Conservation (phyloP, 208 protist species). For the Naegleria fowleri region DNA sequence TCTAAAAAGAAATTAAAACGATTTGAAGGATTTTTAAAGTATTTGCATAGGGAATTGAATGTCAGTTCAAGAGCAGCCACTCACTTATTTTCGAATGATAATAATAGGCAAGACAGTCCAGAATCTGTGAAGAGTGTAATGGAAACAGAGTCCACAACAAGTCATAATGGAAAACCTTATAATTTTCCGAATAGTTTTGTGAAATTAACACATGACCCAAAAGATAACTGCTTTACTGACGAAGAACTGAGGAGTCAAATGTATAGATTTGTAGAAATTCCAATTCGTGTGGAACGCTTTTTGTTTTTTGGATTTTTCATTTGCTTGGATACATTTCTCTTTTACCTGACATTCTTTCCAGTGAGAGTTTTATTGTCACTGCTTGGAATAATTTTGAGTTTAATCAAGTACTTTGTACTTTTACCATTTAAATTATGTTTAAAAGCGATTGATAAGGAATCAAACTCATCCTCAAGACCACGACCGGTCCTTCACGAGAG, state of each 20-base stretch:
- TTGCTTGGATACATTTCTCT: conserved; percentile 55
- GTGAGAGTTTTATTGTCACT: conserved; percentile 42
- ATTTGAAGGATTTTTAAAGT: not conserved
- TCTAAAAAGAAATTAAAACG: not conserved
- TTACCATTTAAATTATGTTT: not conserved
- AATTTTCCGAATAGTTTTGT: not conserved
- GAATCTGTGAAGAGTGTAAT: not conserved
- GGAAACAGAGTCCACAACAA: not conserved
- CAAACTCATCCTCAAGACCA: not conserved
- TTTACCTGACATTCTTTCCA: conserved; percentile 53
- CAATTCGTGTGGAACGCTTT: conserved; percentile 2
- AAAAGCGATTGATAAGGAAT: not conserved
- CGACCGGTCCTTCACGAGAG: not conserved
- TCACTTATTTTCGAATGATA: not conserved
- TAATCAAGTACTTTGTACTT: not conserved
- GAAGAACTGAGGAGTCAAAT: not conserved
- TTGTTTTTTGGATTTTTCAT: conserved; percentile 51
- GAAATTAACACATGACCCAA: not conserved
- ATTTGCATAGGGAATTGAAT: not conserved
- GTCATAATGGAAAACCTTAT: not conserved
- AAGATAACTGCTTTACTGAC: not conserved
- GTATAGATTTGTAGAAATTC: not conserved
- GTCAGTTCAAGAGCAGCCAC: not conserved
- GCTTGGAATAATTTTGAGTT: conserved; percentile 20
- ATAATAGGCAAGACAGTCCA: not conserved